Evolutionary conservation across 805 yeast species (phyloP), one percentile per base, ranked within the genome.

Genomic region (Candida krabiensis): DNA sequence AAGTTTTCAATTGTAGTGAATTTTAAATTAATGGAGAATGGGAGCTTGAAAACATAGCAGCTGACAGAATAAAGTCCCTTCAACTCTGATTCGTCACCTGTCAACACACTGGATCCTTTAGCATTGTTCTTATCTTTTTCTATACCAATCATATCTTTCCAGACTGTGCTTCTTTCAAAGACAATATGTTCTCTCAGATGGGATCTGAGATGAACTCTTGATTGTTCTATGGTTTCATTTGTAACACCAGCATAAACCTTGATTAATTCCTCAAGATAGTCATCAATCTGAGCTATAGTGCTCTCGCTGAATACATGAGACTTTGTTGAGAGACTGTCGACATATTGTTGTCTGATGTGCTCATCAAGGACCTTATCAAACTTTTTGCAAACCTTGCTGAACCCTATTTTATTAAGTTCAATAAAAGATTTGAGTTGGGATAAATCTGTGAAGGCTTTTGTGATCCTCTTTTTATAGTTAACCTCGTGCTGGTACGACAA

Each of bases 111-210:
- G 27, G 67, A 63, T 4, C 64, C 63, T 37, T 59, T 60, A 12
- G 45, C 46, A 19, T 44, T 43, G 31, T 44, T 47, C 33, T 40
- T 38, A 22, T 30, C 42, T 17, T 66, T 53, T 33, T 67, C 71
- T 47, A 73, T 56, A 1, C 77, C 78, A 39, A 74, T 69, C 78
- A 74, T 71, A 46, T 73, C 78, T 50, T 74, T 67, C 79, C 79
- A 75, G 11, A 75, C 74, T 0, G 79, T 73, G 44, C 73, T 70
- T 53, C 80, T 60, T 52, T 75, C 79, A 73, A 77, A 75, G 3
- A 75, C 77, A 33, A 74, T 74, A 45, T 73, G 78, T 45, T 75
- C 80, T 49, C 78, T 63, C 40, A 75, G 62, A 44, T 73, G 78
- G 2, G 80, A 71, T 39, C 78, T 76, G 44, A 82, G 63, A 33